A percentile compares a stretch with the other conserved stretches of the same genome.
Conservation (phyloP, 2,329 filamentous ascomycete genomes). For the Cucurbitaria berberidis region DNA sequence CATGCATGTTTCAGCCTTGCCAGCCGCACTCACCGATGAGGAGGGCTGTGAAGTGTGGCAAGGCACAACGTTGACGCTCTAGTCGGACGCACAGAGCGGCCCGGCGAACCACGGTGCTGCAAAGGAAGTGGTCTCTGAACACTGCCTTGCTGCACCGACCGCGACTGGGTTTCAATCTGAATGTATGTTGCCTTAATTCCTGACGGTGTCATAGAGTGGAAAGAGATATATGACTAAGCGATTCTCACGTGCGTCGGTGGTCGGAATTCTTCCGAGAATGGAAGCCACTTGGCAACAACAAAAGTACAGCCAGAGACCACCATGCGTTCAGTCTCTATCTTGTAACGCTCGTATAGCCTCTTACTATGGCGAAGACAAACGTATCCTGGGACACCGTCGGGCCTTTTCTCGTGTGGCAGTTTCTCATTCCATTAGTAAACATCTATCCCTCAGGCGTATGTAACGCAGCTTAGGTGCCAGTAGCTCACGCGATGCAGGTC, state of each 20-base stretch:
- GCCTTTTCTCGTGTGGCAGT: conserved; percentile 45
- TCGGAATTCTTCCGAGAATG: conserved; percentile 14
- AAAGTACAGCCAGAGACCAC: background rate
- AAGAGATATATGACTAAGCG: background rate
- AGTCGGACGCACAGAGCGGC: background rate
- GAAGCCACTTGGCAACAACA: conserved; percentile 14
- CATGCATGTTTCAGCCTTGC: background rate
- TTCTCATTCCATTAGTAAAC: conserved; percentile 41
- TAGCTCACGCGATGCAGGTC: conserved; percentile 32
- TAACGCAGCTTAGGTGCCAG: background rate
- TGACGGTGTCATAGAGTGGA: too few relatives aligned
- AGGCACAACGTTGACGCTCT: background rate
- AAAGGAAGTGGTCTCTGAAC: background rate
- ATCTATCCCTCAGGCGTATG: background rate
- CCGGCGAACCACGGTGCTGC: background rate
- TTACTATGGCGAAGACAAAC: conserved; percentile 29
- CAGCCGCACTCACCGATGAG: background rate
- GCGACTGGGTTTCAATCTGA: background rate
- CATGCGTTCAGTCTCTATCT: background rate
- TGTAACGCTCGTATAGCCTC: conserved; percentile 1
- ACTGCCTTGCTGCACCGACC: background rate
- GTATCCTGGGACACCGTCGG: conserved; percentile 40
- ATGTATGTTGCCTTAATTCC: background rate
- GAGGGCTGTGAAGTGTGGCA: background rate
- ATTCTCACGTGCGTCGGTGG: conserved; percentile 8